Evolutionary conservation across 257 asterid genomes (phyloP).

Genomic region (Solanum paucissectum): DNA sequence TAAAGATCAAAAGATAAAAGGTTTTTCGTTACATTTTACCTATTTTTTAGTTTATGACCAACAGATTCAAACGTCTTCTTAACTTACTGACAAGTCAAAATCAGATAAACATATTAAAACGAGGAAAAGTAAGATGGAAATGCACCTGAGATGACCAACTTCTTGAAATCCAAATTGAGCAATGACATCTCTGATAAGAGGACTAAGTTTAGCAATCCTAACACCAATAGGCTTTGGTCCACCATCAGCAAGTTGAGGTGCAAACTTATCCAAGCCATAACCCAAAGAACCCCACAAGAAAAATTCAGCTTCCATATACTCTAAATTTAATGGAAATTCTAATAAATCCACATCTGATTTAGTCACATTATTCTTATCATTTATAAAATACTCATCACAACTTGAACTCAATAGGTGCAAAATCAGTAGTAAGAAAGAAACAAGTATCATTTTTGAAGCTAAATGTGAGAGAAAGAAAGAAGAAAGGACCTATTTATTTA

Average conservation of each 20-base stretch:
- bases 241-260: slow-evolving; percentile 39
- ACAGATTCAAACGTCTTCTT: neutral
- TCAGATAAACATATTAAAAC: neutral
- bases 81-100: neutral
- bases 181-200: slow-evolving; percentile 36
- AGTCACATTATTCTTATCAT: slow-evolving; percentile 4
- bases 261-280: slow-evolving; percentile 42
- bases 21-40: no score
- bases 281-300: slow-evolving; percentile 63
- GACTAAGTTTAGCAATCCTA: slow-evolving; percentile 34
- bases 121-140: neutral
- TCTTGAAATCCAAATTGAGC: slow-evolving; percentile 80
- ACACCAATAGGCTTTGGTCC: slow-evolving; percentile 66
- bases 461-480: neutral
- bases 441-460: neutral
- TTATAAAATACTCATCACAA: neutral
- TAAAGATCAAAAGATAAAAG: neutral
- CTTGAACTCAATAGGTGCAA: neutral
- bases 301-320: slow-evolving; percentile 78
- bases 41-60: no score
- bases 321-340: slow-evolving; percentile 70
- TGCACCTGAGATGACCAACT: slow-evolving; percentile 76
- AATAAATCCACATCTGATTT: slow-evolving; percentile 35
- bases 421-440: neutral
- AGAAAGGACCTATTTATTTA: neutral